A percentile compares a stretch with the other conserved stretches of the same genome.
Evolutionary conservation across 192 early-diverging fungal genomes (phyloP).

Genomic region (Mortierella hygrophila): DNA sequence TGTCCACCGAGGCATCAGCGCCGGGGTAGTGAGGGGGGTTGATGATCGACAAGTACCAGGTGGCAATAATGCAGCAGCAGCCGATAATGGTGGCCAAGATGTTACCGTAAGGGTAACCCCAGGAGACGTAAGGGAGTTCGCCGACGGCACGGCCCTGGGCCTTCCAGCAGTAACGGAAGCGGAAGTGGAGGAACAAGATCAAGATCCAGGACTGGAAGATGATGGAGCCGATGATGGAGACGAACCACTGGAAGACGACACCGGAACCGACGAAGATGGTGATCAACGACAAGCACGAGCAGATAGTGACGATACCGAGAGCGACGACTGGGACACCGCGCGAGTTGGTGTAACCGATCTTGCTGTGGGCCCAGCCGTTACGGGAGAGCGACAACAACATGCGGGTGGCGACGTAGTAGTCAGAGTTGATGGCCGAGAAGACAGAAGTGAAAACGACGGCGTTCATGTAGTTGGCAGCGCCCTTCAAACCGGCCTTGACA

Average conservation of each 20-base stretch:
- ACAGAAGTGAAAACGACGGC: slow-evolving; percentile 77
- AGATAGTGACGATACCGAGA: slow-evolving; percentile 70
- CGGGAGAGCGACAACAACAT: slow-evolving; percentile 81
- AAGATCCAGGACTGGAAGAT: slow-evolving; percentile 89
- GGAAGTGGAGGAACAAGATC: slow-evolving; percentile 84
- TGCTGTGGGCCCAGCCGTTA: slow-evolving; percentile 80
- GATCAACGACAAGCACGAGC: slow-evolving; percentile 74
- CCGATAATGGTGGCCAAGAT: slow-evolving; percentile 74
- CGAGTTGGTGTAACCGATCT: slow-evolving; percentile 72
- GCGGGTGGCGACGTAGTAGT: slow-evolving; percentile 86
- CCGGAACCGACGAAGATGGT: slow-evolving; percentile 76
- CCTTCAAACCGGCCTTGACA: slow-evolving; percentile 68
- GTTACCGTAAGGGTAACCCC: slow-evolving; percentile 60
- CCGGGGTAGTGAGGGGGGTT: slow-evolving; percentile 57
- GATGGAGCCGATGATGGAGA: slow-evolving; percentile 76
- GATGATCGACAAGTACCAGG: slow-evolving; percentile 57
- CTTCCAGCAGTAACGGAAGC: slow-evolving; percentile 84
- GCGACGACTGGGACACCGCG: slow-evolving; percentile 75
- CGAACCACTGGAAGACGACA: slow-evolving; percentile 76
- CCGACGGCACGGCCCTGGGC: slow-evolving; percentile 76
- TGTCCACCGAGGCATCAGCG: not conserved
- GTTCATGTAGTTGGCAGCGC: slow-evolving; percentile 80
- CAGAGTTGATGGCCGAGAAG: slow-evolving; percentile 88
- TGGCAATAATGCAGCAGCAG: slow-evolving; percentile 69
- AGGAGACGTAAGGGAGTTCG: slow-evolving; percentile 69